phyloP scores from a whole-genome alignment of 108 stramenopile genomes.

The Seminavis robusta region DNA sequence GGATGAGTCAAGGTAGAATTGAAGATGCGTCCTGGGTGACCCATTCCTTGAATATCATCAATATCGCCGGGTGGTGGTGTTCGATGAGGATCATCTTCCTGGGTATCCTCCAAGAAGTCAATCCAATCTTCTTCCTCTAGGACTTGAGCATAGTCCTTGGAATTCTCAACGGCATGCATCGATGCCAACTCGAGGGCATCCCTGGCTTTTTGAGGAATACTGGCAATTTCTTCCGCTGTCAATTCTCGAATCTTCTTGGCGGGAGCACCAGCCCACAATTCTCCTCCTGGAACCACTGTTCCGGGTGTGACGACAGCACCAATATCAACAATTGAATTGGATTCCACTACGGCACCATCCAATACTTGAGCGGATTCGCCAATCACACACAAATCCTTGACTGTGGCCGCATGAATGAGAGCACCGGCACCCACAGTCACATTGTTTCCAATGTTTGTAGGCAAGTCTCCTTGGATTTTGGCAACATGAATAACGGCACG shows the following conservation, averaged over 20 bases:
- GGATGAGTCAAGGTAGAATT: conserved; percentile 78
- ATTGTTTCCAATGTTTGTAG: conserved; percentile 83
- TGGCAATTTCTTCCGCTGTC: conserved; percentile 65
- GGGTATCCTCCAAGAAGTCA: conserved; percentile 51
- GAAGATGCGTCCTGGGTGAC: conserved; percentile 85
- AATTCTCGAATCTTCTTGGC: conserved; percentile 86
- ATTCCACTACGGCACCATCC: conserved; percentile 84
- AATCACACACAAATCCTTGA: conserved; percentile 72
- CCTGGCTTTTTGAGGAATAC: conserved; percentile 37
- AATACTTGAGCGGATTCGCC: conserved; percentile 87
- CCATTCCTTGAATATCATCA: conserved; percentile 78
- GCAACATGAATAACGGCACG: conserved; percentile 94
- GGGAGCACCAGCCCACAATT: conserved; percentile 91
- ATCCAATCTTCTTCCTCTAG: conserved; percentile 59
- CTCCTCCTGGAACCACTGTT: conserved; percentile 65
- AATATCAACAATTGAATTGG: conserved; percentile 72
- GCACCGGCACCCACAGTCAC: conserved; percentile 83
- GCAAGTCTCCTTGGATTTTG: conserved; percentile 87
- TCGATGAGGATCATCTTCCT: conserved; percentile 66
- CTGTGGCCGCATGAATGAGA: conserved; percentile 88
- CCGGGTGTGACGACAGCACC: conserved; percentile 86
- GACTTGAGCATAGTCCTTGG: conserved; percentile 75
- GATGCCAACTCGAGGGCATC: conserved; percentile 58
- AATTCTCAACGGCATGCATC: conserved; percentile 71
- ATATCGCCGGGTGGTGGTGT: conserved; percentile 5